A percentile compares a stretch with the other conserved stretches of the same genome.
Conservation (phyloP, 129 eudicot genomes). For the Tagetes patula region DNA sequence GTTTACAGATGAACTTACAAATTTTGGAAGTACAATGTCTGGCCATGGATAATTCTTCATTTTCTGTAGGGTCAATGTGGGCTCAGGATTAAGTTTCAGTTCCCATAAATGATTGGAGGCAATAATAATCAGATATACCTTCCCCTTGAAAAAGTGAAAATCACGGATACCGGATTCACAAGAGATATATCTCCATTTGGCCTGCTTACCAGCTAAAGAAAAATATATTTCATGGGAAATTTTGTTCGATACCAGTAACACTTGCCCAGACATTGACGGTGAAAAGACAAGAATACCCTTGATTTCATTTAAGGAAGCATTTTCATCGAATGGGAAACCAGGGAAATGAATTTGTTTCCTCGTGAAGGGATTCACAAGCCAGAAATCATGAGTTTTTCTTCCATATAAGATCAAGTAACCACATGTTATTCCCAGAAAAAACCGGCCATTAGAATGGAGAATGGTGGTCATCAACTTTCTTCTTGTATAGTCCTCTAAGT, state of each 20-base stretch:
- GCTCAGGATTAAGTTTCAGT: background rate
- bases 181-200: background rate
- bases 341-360: conserved; percentile 31
- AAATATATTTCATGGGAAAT: background rate
- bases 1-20: conserved; percentile 12
- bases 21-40: background rate
- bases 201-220: conserved; percentile 13
- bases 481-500: conserved; percentile 16
- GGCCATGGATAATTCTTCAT: background rate
- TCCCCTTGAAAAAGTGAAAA: conserved; percentile 9
- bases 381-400: background rate
- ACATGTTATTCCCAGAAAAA: conserved; percentile 25
- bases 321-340: background rate
- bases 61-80: background rate
- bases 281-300: conserved; percentile 20
- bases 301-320: background rate
- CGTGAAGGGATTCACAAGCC: conserved; percentile 33
- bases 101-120: background rate
- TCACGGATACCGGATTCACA: background rate
- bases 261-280: background rate
- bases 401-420: conserved; percentile 25
- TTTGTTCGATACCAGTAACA: background rate
- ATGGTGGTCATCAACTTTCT: conserved; percentile 21
- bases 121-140: background rate
- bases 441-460: background rate